Conservation (phyloP, 2,329 filamentous ascomycete genomes). For the Aspergillus sp. region DNA sequence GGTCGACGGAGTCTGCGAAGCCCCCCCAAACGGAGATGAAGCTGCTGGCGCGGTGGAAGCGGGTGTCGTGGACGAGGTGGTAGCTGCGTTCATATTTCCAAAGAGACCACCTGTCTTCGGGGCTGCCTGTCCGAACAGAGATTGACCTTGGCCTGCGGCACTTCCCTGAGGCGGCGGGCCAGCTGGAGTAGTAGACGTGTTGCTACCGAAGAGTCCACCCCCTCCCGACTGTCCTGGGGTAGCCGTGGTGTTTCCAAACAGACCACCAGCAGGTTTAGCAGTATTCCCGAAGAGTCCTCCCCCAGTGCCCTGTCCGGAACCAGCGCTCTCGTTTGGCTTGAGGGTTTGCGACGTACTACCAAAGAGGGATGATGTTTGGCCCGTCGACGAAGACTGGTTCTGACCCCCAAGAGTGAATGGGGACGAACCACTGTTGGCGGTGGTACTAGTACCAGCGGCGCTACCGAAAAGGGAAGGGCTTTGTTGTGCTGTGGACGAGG, state of each 20-base stretch:
- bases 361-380: conserved; percentile 27
- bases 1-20: conserved; percentile 22
- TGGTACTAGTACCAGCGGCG: conserved; percentile 17
- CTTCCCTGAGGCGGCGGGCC: conserved; percentile 43
- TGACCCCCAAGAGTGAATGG: conserved; percentile 35
- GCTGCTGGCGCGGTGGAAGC: conserved; percentile 25
- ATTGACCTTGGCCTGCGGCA: conserved; percentile 27
- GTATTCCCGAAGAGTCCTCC: conserved; percentile 34
- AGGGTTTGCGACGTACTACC: conserved; percentile 33
- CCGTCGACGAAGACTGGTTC: conserved; percentile 21
- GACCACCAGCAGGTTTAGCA: conserved; percentile 20
- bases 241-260: conserved; percentile 36
- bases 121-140: conserved; percentile 24
- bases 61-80: conserved; percentile 17
- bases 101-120: conserved; percentile 29
- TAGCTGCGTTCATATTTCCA: conserved; percentile 25
- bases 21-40: conserved; percentile 14
- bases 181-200: conserved; percentile 49
- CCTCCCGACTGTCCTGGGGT: conserved; percentile 36
- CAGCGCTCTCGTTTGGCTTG: conserved; percentile 32
- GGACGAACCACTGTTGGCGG: conserved; percentile 19
- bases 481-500: conserved; percentile 20
- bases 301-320: conserved; percentile 29
- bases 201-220: conserved; percentile 35
- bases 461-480: conserved; percentile 27